Evolutionary conservation across 352 stramenopile species (phyloP).

Genomic region (Aphanomyces stellatus): DNA sequence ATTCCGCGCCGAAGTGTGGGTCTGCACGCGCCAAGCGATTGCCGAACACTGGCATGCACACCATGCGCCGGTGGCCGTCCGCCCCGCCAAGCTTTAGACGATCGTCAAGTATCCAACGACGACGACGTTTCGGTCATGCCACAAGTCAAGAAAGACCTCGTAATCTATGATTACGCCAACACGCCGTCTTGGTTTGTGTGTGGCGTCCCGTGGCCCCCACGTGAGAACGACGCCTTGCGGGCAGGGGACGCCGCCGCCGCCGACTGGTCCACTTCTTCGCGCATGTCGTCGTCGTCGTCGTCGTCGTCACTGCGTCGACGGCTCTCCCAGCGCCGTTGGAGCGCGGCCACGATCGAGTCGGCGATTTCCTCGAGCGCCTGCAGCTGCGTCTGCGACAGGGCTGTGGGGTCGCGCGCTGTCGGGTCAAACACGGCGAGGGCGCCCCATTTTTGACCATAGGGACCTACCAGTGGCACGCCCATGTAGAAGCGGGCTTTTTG

Average conservation of each 20-base stretch:
- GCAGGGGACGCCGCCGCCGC: background rate
- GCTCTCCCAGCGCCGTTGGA: background rate
- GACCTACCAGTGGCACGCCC: constrained; percentile 37
- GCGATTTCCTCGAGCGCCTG: background rate
- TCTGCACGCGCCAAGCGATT: constrained; percentile 91
- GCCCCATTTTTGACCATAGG: constrained; percentile 36
- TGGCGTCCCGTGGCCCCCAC: background rate
- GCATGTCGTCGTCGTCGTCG: background rate
- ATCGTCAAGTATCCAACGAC: too few species aligned
- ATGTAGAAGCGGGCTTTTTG: constrained; percentile 68
- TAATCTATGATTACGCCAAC: background rate
- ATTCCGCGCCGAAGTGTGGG: constrained; percentile 87
- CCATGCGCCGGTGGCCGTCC: constrained; percentile 43
- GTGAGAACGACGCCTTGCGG: background rate
- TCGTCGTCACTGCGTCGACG: background rate
- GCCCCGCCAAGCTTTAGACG: constrained; percentile 39
- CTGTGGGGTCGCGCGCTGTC: background rate
- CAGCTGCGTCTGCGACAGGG: background rate
- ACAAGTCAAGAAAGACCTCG: too few species aligned
- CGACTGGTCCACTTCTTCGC: background rate
- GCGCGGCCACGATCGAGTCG: background rate
- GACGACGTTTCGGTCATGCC: too few species aligned
- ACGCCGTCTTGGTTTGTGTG: background rate
- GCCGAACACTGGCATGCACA: constrained; percentile 92
- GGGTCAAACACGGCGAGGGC: constrained; percentile 61